Evolutionary conservation across 768 basidiomycete genomes (phyloP).

Genomic region (Termitomyces bulborhizus): DNA sequence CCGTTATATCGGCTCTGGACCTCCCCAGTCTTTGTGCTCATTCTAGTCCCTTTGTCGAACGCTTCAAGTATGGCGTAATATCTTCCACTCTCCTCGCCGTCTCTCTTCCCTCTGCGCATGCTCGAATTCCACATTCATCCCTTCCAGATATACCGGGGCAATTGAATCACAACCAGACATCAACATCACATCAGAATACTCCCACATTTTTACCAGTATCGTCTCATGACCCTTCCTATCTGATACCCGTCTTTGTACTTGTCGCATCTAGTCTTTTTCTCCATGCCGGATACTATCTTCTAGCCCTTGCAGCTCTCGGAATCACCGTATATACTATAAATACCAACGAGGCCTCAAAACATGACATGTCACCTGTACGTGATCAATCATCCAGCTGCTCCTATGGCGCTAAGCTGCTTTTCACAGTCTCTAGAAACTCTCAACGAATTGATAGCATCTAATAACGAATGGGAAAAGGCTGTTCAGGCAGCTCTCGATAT

Average conservation of each 20-base stretch:
- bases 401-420: slow-evolving; percentile 4
- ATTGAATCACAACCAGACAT: slow-evolving; percentile 37
- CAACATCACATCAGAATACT: slow-evolving; percentile 22
- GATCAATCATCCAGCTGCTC: neutral
- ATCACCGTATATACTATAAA: slow-evolving; percentile 30
- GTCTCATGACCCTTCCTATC: slow-evolving; percentile 30
- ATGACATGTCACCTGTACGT: slow-evolving; percentile 54
- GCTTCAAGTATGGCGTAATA: slow-evolving; percentile 80
- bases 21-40: slow-evolving; percentile 24
- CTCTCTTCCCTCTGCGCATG: slow-evolving; percentile 34
- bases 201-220: slow-evolving; percentile 16
- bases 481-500: slow-evolving; percentile 62
- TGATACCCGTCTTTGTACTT: slow-evolving; percentile 33
- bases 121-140: slow-evolving; percentile 26
- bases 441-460: slow-evolving; percentile 60
- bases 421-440: slow-evolving; percentile 58
- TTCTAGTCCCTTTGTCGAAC: slow-evolving; percentile 58
- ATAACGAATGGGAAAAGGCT: slow-evolving; percentile 67
- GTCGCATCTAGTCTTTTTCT: slow-evolving; percentile 33
- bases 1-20: slow-evolving; percentile 29
- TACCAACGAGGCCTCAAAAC: slow-evolving; percentile 28
- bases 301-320: slow-evolving; percentile 32
- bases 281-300: slow-evolving; percentile 35
- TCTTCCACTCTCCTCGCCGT: slow-evolving; percentile 69
- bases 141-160: slow-evolving; percentile 35